phyloP scores from a whole-genome alignment of 331 rosid genomes.

The Dryas integrifolia region DNA sequence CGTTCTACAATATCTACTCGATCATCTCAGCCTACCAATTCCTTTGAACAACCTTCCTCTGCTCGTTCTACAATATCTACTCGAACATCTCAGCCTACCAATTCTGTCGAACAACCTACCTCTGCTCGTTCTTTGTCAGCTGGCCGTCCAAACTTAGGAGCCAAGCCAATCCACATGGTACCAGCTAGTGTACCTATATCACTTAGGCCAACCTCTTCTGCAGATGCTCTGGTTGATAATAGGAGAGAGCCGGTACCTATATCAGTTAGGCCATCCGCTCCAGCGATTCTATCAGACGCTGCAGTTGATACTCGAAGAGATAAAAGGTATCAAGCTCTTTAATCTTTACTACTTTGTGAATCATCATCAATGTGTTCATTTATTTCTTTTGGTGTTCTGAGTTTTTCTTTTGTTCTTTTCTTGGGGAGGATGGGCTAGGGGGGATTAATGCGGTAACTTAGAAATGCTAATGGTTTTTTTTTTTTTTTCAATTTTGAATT shows the following conservation, averaged over 20 bases:
- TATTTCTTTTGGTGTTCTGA: too few relatives aligned
- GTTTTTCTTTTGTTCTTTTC: too few relatives aligned
- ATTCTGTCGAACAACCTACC: constrained; percentile 38
- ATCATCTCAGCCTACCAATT: constrained; percentile 13
- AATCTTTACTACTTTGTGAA: neutral
- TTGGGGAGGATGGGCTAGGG: too few relatives aligned
- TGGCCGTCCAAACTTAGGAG: constrained; percentile 47
- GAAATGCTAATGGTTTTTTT: too few relatives aligned
- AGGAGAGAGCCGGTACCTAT: constrained; percentile 61
- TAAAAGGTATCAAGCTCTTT: constrained; percentile 47
- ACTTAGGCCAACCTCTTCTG: constrained; percentile 52
- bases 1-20: constrained; percentile 33
- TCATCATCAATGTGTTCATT: neutral
- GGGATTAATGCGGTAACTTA: too few relatives aligned
- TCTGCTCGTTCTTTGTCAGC: constrained; percentile 31
- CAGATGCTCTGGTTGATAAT: constrained; percentile 42
- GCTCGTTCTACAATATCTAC: constrained; percentile 27
- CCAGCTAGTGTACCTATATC: constrained; percentile 70
- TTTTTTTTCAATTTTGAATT: too few relatives aligned
- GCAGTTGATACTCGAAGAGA: constrained; percentile 47
- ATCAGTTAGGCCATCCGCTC: constrained; percentile 54
- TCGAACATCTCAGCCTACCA: constrained; percentile 31
- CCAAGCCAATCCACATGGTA: constrained; percentile 59
- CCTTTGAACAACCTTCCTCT: constrained; percentile 34
- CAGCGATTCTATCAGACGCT: constrained; percentile 40